Evolutionary conservation across 1,284 basidiomycete genomes (phyloP), one percentile per base, ranked within the genome.

Genomic region (Cutaneotrichosporon daszewskae): DNA sequence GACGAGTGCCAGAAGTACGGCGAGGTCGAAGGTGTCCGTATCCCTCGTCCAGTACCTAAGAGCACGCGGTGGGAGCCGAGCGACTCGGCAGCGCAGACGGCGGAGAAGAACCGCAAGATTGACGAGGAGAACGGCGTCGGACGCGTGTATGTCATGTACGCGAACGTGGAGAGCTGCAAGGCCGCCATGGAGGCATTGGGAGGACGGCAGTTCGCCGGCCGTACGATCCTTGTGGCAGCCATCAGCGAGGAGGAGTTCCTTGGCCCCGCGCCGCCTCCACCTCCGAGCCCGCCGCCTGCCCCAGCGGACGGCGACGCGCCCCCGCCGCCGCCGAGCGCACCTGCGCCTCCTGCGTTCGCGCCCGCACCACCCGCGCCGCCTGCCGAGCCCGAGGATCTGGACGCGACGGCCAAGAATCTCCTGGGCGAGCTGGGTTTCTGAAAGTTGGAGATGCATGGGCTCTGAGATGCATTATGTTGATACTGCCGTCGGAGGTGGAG

Each of bases 81-180:
- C 37, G 79, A 83, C 55, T 76, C 76, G 24, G 78, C 80, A 9
- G 76, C 81, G 31, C 55, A 60, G 36, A 66, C 59, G 5, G 61
- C 58, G 24, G 64, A 64, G 81, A 86, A 64, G 59, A 57, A 53
- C 45, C 52, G 66, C 25, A 77, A 82, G 43, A 75, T 76, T 32
- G 86, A 90, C 66, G 89, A 94, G 67, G 86, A 88, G 31, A 78
- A 84, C 4, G 91, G 92, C 37, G 92, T 96, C 18, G 91, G 91
- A 14, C 78, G 90, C 38, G 92, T 96, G 14, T 96, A 92, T 68
- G 88, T 96, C 56, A 85, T 87, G 71, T 96, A 85, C 68, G 57
- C 54, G 23, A 75, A 82, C 32, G 66, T 82, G 6, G 73, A 75
- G 8, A 74, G 79, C 40, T 87, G 88, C 13, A 75, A 75, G 29